Evolutionary conservation across 2,329 filamentous ascomycete species (phyloP).

Genomic region (Alternaria gaisen): DNA sequence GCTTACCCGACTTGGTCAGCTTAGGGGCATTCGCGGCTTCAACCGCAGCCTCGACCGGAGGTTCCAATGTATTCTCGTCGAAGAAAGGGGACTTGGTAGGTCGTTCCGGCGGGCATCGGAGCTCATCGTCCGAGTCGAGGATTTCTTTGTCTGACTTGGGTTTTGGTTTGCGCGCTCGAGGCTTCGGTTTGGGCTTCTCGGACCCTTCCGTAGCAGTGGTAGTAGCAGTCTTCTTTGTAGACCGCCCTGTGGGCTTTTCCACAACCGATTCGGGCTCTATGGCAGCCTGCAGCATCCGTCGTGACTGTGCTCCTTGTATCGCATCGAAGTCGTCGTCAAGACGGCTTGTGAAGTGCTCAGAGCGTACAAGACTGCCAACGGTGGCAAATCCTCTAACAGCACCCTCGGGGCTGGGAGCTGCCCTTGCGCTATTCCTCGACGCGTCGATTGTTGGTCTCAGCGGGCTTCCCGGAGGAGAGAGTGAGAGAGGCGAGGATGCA

Average conservation of each 20-base stretch:
- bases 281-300: conserved; percentile 3
- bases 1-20: conserved; percentile 35
- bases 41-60: conserved; percentile 8
- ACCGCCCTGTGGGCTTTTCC: conserved; percentile 31
- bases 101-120: conserved; percentile 18
- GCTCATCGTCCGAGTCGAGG: conserved; percentile 24
- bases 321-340: conserved; percentile 20
- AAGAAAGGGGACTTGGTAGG: conserved; percentile 37
- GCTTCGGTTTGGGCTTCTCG: conserved; percentile 36
- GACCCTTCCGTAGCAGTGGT: conserved; percentile 7
- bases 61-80: conserved; percentile 13
- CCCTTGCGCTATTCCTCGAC: conserved; percentile 40
- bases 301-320: conserved; percentile 14
- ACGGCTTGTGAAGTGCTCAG: conserved; percentile 36
- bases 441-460: conserved; percentile 28
- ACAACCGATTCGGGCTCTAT: background rate
- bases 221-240: conserved; percentile 17
- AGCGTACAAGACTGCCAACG: conserved; percentile 43
- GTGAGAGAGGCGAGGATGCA: conserved; percentile 31
- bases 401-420: conserved; percentile 35
- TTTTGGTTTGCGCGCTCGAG: conserved; percentile 39
- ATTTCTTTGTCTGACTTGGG: conserved; percentile 31
- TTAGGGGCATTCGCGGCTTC: conserved; percentile 18
- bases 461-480: conserved; percentile 34
- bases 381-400: conserved; percentile 46